A percentile compares a stretch with the other conserved stretches of the same genome.
These are phyloP conservation scores for Fomitopsis serialis DNA, from an alignment of 768 basidiomycete genomes.

Conservation along the genomic window DNA sequence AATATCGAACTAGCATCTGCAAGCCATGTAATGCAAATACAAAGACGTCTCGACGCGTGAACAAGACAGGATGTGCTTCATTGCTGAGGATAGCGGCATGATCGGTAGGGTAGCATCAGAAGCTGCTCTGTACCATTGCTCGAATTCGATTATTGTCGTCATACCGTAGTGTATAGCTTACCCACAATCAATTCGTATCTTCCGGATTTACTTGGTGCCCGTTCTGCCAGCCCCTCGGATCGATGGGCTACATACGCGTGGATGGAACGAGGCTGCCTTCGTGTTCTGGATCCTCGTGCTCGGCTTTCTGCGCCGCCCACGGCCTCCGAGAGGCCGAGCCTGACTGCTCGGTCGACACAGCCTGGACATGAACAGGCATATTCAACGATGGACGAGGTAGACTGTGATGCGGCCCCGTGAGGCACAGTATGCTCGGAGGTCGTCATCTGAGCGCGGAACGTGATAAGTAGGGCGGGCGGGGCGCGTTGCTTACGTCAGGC, in stretches of 20 bases:
- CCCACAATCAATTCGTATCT: background rate
- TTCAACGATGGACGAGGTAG: no score
- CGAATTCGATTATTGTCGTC: no score
- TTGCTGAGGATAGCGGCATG: no score
- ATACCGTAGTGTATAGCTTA: background rate
- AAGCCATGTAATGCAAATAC: no score
- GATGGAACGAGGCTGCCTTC: conserved; percentile 5
- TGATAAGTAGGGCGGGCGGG: background rate
- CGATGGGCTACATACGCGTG: conserved; percentile 3
- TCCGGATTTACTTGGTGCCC: background rate
- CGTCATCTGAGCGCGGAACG: conserved; percentile 4
- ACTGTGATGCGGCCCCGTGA: background rate
- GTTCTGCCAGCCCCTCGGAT: background rate
- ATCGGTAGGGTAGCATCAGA: no score
- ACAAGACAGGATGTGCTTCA: no score
- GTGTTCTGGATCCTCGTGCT: background rate
- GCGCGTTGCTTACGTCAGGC: background rate
- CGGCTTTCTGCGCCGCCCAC: background rate
- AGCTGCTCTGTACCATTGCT: no score
- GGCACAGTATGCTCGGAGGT: background rate
- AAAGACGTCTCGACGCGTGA: no score
- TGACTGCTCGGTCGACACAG: no score
- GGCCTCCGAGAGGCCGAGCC: no score
- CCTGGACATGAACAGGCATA: background rate
- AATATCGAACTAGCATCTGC: background rate